phyloP scores from a whole-genome alignment of 2,329 filamentous ascomycete species.

The Fusarium denticulatum region DNA sequence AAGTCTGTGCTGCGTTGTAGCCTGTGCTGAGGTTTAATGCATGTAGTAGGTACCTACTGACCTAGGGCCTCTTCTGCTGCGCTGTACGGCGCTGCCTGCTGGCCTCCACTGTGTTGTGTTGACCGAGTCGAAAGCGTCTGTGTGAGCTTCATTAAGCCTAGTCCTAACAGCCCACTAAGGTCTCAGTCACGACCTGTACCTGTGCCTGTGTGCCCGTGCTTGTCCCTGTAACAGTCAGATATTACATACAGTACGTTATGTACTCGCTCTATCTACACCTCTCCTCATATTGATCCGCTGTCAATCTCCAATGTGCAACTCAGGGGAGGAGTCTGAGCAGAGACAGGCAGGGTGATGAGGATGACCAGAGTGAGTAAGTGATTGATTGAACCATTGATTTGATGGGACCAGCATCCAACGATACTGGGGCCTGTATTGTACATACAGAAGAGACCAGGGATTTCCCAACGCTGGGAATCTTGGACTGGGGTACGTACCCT shows the following conservation, averaged over 20 bases:
- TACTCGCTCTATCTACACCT: slow-evolving; percentile 21
- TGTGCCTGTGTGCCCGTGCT: slow-evolving; percentile 24
- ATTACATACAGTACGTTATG: not conserved
- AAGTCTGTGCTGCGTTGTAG: slow-evolving; percentile 2
- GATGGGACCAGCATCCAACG: slow-evolving; percentile 31
- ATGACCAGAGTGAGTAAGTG: slow-evolving; percentile 27
- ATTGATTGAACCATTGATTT: slow-evolving; percentile 24
- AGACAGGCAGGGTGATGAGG: slow-evolving; percentile 11
- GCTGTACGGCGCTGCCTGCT: not conserved
- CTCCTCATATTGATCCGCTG: slow-evolving; percentile 18
- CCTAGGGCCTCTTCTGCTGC: not conserved
- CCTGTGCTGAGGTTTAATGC: slow-evolving; percentile 1
- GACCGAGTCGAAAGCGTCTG: slow-evolving; percentile 22
- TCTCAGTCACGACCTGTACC: slow-evolving; percentile 21
- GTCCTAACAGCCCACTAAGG: slow-evolving; percentile 21
- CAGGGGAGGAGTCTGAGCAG: slow-evolving; percentile 34
- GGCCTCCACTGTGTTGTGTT: not conserved
- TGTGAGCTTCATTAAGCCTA: slow-evolving; percentile 30
- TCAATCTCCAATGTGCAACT: slow-evolving; percentile 33
- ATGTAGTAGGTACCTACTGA: not conserved
- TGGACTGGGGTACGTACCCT: slow-evolving; percentile 22
- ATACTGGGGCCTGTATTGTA: slow-evolving; percentile 17
- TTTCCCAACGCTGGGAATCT: slow-evolving; percentile 10
- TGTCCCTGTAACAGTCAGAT: slow-evolving; percentile 31
- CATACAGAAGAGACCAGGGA: slow-evolving; percentile 7